Conservation (phyloP, 2,329 filamentous ascomycete genomes). For the Colletotrichum cereale region DNA sequence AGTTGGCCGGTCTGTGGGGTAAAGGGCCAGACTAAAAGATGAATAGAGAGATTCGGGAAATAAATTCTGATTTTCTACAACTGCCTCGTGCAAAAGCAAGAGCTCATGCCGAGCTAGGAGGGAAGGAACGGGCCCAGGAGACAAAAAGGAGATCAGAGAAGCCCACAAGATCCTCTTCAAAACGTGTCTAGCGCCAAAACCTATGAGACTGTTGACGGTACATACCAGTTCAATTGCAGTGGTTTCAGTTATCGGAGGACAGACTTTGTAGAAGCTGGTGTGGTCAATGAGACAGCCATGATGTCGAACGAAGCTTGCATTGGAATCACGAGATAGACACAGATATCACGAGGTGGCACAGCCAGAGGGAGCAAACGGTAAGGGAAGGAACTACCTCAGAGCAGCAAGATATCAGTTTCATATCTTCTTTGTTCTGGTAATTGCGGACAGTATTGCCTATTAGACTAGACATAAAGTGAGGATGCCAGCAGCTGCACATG, state of each 20-base stretch:
- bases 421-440: not conserved
- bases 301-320: no score
- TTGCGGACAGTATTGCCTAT: not conserved
- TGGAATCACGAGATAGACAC: not conserved
- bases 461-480: not conserved
- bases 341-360: not conserved
- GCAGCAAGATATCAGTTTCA: no score
- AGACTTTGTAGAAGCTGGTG: not conserved
- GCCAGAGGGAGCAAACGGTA: no score
- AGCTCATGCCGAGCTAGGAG: no score
- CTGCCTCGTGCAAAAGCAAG: not conserved
- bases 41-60: not conserved
- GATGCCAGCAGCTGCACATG: not conserved
- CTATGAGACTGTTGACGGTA: not conserved
- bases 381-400: not conserved
- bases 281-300: not conserved
- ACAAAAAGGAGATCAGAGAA: not conserved
- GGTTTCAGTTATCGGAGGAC: not conserved
- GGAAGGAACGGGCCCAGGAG: not conserved
- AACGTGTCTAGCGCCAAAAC: not conserved
- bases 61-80: no score
- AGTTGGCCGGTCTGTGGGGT: not conserved
- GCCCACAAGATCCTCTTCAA: not conserved
- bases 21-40: no score
- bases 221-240: no score